phyloP scores from a whole-genome alignment of 2,329 filamentous ascomycete species.

The Shiraia bambusicola region DNA sequence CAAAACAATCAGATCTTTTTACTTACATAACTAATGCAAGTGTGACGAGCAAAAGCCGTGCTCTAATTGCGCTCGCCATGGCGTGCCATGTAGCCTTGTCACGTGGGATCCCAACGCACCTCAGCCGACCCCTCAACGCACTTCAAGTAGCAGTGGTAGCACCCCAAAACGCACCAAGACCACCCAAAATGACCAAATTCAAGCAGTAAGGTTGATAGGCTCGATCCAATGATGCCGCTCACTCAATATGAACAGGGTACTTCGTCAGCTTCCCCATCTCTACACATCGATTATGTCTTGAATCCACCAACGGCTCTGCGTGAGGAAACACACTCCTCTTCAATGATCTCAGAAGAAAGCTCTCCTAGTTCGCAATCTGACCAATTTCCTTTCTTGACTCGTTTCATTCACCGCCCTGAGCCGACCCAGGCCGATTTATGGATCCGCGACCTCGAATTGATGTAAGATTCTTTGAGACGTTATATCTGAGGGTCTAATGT shows the following conservation, averaged over 20 bases:
- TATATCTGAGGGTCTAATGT: not conserved
- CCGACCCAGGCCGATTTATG: constrained; percentile 28
- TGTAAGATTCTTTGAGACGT: constrained; percentile 24
- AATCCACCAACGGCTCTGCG: constrained; percentile 15
- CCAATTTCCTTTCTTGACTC: constrained; percentile 35
- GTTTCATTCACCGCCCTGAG: constrained; percentile 28
- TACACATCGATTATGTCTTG: constrained; percentile 25
- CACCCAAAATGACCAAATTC: constrained; percentile 11
- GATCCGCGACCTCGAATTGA: constrained; percentile 38
- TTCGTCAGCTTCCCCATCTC: constrained; percentile 18
- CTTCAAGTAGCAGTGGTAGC: constrained; percentile 12
- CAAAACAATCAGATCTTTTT: not conserved
- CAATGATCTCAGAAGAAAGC: constrained; percentile 20
- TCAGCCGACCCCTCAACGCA: constrained; percentile 13
- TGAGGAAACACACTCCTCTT: constrained; percentile 7
- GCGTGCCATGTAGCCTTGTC: constrained; percentile 40
- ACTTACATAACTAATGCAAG: constrained; percentile 21
- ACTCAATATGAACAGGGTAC: constrained; percentile 12
- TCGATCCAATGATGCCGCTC: not conserved
- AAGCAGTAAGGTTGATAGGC: constrained; percentile 15
- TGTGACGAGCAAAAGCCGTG: constrained; percentile 44
- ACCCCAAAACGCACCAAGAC: constrained; percentile 16
- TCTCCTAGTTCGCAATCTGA: constrained; percentile 33
- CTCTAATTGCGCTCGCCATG: constrained; percentile 41
- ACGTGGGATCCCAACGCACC: constrained; percentile 25